These are phyloP conservation scores for Phytophthora foliorum DNA, from an alignment of 352 stramenopile genomes.

Conservation along the genomic window DNA sequence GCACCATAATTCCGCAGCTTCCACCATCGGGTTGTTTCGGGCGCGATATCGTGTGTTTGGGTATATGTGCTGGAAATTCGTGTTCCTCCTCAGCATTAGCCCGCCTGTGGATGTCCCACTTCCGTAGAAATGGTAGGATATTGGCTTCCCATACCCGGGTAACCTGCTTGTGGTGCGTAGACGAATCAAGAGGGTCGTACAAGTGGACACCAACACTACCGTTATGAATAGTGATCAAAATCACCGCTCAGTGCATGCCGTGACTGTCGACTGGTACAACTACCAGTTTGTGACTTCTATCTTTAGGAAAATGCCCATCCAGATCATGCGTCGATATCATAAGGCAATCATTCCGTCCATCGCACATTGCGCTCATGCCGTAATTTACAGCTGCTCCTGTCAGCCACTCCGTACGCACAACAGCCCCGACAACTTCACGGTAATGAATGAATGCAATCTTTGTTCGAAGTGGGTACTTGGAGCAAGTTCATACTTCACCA, in stretches of 20 bases:
- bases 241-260: not conserved
- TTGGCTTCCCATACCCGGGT: not conserved
- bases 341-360: not conserved
- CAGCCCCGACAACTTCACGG: slow-evolving; percentile 1
- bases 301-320: slow-evolving; percentile 4
- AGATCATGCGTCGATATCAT: slow-evolving; percentile 5
- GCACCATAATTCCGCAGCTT: not conserved
- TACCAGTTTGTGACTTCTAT: slow-evolving; percentile 6
- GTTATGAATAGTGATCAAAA: not conserved
- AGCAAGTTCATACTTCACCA: not conserved
- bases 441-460: not conserved
- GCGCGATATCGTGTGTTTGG: not conserved
- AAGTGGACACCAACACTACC: not conserved
- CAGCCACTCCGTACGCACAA: not conserved
- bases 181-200: not conserved
- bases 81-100: not conserved
- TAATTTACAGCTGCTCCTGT: slow-evolving; percentile 7
- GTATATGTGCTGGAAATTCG: not conserved
- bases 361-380: not conserved
- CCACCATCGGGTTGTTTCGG: not conserved
- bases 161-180: not conserved
- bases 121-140: not conserved
- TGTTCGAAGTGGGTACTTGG: not conserved
- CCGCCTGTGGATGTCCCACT: not conserved
- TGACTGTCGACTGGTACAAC: not conserved